Conservation (phyloP, 139 green algal species). For the Asterochloris erici region DNA sequence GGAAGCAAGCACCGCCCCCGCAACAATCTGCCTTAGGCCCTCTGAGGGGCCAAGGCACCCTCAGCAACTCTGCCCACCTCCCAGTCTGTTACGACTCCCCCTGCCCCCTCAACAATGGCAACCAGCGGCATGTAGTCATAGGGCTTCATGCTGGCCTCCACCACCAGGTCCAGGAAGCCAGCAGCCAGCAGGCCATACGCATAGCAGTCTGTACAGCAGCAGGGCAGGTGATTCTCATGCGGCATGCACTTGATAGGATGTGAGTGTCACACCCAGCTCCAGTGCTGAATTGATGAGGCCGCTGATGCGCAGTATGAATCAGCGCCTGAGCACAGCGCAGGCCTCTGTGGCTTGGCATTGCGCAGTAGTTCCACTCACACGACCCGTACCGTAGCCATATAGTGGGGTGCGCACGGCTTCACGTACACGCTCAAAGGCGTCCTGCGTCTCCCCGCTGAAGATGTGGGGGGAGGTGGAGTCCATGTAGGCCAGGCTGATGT, state of each 20-base stretch:
- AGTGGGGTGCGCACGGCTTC: conserved; percentile 75
- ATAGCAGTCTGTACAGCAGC: conserved; percentile 83
- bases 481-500: conserved; percentile 58
- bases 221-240: too few relatives aligned
- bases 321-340: too few relatives aligned
- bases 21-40: too few relatives aligned
- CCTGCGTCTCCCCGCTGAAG: conserved; percentile 67
- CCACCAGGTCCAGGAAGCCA: conserved; percentile 84
- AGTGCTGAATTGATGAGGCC: too few relatives aligned
- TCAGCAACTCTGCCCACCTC: conserved; percentile 33
- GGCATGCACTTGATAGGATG: too few relatives aligned
- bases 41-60: too few relatives aligned
- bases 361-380: too few relatives aligned
- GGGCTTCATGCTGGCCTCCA: conserved; percentile 94
- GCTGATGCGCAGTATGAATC: too few relatives aligned
- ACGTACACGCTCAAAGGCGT: conserved; percentile 67
- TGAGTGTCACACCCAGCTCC: too few relatives aligned
- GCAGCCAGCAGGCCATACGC: conserved; percentile 93
- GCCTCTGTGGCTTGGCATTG: too few relatives aligned
- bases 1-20: too few relatives aligned
- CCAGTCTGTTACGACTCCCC: conserved; percentile 94
- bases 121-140: conserved; percentile 98
- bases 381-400: conserved; percentile 71
- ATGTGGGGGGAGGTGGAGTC: conserved; percentile 93
- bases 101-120: conserved; percentile 90